Evolutionary conservation across 2,329 filamentous ascomycete genomes (phyloP).

Genomic region (Fusarium sp.): DNA sequence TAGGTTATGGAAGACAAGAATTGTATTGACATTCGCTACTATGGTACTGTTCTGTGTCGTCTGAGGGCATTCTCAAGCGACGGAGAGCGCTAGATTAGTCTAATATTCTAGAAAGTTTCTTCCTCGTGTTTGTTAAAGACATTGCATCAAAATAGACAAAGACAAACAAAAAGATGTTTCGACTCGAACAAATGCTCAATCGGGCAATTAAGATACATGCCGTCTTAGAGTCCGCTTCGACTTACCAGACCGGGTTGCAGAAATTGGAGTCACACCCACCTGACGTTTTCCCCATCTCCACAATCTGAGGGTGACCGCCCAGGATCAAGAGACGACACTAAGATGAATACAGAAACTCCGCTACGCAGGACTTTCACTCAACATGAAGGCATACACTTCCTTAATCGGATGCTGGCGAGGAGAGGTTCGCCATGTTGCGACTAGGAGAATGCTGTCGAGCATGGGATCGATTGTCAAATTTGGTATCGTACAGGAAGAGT

Average conservation of each 20-base stretch:
- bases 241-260: background rate
- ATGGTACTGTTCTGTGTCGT: background rate
- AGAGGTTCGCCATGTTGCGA: background rate
- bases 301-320: background rate
- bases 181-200: background rate
- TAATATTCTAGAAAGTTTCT: background rate
- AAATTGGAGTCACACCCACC: background rate
- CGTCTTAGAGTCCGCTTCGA: constrained; percentile 1
- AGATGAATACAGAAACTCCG: background rate
- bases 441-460: background rate
- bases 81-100: no score
- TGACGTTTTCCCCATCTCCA: background rate
- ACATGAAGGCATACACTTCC: background rate
- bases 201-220: background rate
- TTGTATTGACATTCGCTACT: background rate
- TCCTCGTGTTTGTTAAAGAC: background rate
- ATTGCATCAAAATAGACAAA: background rate
- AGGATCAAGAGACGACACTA: background rate
- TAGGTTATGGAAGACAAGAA: background rate
- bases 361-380: background rate
- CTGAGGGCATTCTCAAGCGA: background rate
- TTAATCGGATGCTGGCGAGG: background rate
- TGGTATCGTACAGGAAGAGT: background rate
- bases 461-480: background rate
- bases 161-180: background rate